Evolutionary conservation across 1,284 basidiomycete species (phyloP).

Genomic region (Fomes fomentarius): DNA sequence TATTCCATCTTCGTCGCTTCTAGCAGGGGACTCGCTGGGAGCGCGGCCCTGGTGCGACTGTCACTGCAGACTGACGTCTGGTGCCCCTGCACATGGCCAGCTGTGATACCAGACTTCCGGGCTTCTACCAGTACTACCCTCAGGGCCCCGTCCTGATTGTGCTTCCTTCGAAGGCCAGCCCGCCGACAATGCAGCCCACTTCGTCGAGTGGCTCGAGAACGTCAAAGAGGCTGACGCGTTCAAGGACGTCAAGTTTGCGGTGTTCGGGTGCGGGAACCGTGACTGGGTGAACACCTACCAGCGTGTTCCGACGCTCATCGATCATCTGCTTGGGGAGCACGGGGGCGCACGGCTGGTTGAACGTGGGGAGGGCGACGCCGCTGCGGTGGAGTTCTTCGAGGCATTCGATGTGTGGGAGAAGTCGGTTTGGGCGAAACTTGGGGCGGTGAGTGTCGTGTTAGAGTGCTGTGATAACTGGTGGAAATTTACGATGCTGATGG

Average conservation of each 20-base stretch:
- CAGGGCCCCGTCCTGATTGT: conserved; percentile 50
- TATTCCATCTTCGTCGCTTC: conserved; percentile 12
- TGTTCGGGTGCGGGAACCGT: conserved; percentile 57
- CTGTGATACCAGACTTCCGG: conserved; percentile 39
- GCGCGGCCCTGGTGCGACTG: neutral
- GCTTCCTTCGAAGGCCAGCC: conserved; percentile 56
- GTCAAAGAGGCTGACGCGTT: conserved; percentile 35
- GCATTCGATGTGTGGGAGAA: conserved; percentile 50
- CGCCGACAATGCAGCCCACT: conserved; percentile 51
- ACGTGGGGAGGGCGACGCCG: conserved; percentile 49
- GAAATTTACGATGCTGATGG: neutral
- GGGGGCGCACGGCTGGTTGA: conserved; percentile 45
- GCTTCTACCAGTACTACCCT: conserved; percentile 45
- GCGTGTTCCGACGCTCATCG: conserved; percentile 48
- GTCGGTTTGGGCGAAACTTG: conserved; percentile 44
- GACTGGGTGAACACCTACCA: conserved; percentile 60
- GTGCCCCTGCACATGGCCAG: conserved; percentile 35
- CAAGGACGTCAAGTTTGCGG: conserved; percentile 43
- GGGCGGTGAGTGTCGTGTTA: too few species aligned
- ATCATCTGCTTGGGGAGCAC: conserved; percentile 40
- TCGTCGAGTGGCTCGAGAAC: conserved; percentile 44
- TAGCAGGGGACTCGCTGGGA: neutral
- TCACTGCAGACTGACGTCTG: neutral
- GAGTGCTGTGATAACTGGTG: too few species aligned
- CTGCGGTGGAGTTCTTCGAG: conserved; percentile 47